phyloP scores from a whole-genome alignment of 306 rosid genomes.

The Quillaja saponaria region DNA sequence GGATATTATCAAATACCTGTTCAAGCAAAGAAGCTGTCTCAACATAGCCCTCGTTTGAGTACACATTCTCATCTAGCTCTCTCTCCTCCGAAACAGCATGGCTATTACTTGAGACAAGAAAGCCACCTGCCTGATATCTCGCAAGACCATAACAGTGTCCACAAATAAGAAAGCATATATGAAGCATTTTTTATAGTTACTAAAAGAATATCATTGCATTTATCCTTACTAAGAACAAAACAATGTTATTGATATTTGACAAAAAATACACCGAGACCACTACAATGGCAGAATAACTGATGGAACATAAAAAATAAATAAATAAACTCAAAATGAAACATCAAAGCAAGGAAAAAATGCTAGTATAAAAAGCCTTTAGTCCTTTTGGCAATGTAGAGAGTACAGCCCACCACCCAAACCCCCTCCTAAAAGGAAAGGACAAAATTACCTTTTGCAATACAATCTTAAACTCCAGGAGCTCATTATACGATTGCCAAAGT shows the following conservation, averaged over 20 bases:
- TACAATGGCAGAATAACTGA: constrained; percentile 11
- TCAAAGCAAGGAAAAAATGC: constrained; percentile 18
- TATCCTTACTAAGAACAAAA: constrained; percentile 8
- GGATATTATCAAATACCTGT: constrained; percentile 53
- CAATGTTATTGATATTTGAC: constrained; percentile 10
- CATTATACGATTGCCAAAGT: constrained; percentile 87
- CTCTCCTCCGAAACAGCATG: constrained; percentile 65
- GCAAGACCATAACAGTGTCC: constrained; percentile 20
- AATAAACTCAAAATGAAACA: constrained; percentile 23
- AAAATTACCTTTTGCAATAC: constrained; percentile 81
- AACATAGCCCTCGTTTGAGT: constrained; percentile 60
- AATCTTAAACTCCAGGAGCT: constrained; percentile 95
- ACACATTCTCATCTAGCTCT: constrained; percentile 77
- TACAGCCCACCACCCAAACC: constrained; percentile 25
- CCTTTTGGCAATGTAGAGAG: constrained; percentile 10
- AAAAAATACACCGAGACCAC: constrained; percentile 2
- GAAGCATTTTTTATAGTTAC: constrained; percentile 4
- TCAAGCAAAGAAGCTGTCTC: constrained; percentile 76
- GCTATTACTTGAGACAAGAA: constrained; percentile 71
- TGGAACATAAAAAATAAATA: constrained; percentile 10
- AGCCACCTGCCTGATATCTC: constrained; percentile 73
- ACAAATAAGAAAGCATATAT: constrained; percentile 21
- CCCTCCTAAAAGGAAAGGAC: background rate
- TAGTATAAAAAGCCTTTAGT: background rate
- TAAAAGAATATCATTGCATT: constrained; percentile 12